phyloP scores from a whole-genome alignment of 2,329 filamentous ascomycete species.

The Arthrobotrys iridis region DNA sequence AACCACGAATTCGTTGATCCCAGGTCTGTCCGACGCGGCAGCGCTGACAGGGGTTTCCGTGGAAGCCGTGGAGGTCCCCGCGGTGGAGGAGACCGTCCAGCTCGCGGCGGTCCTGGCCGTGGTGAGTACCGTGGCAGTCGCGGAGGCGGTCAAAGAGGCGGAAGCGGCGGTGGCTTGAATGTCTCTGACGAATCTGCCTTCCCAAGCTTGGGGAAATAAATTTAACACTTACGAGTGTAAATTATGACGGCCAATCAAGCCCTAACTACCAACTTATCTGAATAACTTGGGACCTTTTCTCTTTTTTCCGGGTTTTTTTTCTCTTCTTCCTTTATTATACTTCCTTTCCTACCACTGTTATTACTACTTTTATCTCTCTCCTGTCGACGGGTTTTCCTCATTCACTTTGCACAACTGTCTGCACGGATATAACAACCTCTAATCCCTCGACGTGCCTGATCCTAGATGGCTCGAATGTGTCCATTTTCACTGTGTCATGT shows the following conservation, averaged over 20 bases:
- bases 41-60: slow-evolving; percentile 68
- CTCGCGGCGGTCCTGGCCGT: slow-evolving; percentile 60
- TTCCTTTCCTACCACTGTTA: slow-evolving; percentile 7
- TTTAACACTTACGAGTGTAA: neutral
- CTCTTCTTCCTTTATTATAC: neutral
- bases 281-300: slow-evolving; percentile 2
- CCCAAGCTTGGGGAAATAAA: slow-evolving; percentile 66
- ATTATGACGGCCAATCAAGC: neutral
- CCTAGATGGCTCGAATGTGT: slow-evolving; percentile 31
- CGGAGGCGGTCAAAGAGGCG: slow-evolving; percentile 57
- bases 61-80: slow-evolving; percentile 67
- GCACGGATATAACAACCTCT: slow-evolving; percentile 15
- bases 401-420: neutral
- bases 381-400: slow-evolving; percentile 17
- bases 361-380: neutral
- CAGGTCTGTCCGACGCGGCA: slow-evolving; percentile 62
- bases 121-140: slow-evolving; percentile 64
- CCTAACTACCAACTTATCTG: slow-evolving; percentile 5
- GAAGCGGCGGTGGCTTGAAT: slow-evolving; percentile 63
- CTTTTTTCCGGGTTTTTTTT: neutral
- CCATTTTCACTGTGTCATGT: slow-evolving; percentile 20
- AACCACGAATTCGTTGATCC: slow-evolving; percentile 83
- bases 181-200: slow-evolving; percentile 66
- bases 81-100: slow-evolving; percentile 67
- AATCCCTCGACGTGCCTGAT: slow-evolving; percentile 7